phyloP scores from a whole-genome alignment of 805 yeast species.

The Myxozyma geophila region DNA sequence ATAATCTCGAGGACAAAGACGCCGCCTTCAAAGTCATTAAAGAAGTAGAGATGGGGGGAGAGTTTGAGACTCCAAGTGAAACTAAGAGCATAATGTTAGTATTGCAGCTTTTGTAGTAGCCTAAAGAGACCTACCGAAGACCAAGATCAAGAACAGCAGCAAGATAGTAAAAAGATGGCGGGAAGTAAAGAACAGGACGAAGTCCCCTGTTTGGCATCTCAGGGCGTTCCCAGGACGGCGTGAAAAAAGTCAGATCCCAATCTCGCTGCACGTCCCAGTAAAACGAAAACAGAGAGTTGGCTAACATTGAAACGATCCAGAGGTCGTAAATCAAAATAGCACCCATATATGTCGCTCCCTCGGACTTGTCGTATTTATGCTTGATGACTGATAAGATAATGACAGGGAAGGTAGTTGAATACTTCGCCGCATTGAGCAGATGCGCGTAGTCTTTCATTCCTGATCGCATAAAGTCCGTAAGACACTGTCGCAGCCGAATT shows the following conservation, averaged over 20 bases:
- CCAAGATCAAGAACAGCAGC: conserved; percentile 66
- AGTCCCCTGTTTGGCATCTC: conserved; percentile 30
- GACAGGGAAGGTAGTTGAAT: conserved; percentile 65
- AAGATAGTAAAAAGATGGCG: conserved; percentile 52
- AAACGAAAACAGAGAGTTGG: conserved; percentile 78
- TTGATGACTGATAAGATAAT: conserved; percentile 46
- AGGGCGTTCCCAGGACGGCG: conserved; percentile 23
- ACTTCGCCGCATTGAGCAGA: conserved; percentile 74
- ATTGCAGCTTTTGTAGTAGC: no score
- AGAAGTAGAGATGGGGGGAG: conserved; percentile 45
- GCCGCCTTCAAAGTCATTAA: conserved; percentile 55
- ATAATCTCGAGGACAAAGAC: conserved; percentile 68
- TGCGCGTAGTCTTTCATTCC: conserved; percentile 53
- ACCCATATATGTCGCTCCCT: conserved; percentile 13
- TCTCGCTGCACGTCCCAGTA: conserved; percentile 90
- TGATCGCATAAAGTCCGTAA: conserved; percentile 60
- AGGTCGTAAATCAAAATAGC: conserved; percentile 15
- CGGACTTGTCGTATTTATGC: conserved; percentile 31
- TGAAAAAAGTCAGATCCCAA: conserved; percentile 74
- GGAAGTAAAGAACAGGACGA: conserved; percentile 41
- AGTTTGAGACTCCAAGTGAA: conserved; percentile 75
- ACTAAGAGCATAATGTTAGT: conserved; percentile 45
- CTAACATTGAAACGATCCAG: conserved; percentile 50
- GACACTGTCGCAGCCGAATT: conserved; percentile 83
- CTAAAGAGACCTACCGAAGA: conserved; percentile 41